These are phyloP conservation scores for Naganishia randhawae DNA, from an alignment of 768 basidiomycete species.

Conservation along the genomic window DNA sequence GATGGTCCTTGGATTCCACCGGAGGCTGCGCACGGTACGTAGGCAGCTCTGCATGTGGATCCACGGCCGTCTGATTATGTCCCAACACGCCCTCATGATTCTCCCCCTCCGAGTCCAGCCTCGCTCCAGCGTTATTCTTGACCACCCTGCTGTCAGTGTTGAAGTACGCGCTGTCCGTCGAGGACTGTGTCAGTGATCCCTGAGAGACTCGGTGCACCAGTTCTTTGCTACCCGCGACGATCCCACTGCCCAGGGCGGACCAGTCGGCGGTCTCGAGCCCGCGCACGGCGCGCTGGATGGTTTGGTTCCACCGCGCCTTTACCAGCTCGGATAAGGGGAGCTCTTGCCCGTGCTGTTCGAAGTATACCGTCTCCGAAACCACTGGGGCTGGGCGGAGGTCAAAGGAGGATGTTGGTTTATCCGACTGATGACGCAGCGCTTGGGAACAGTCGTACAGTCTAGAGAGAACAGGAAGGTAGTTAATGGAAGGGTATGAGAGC, in stretches of 20 bases:
- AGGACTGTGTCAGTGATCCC: background rate
- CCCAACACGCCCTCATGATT: constrained; percentile 12
- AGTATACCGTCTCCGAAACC: constrained; percentile 5
- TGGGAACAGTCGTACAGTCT: constrained; percentile 1
- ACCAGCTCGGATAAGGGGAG: constrained; percentile 6
- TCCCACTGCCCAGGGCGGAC: constrained; percentile 5
- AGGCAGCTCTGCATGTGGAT: constrained; percentile 5
- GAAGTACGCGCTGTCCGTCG: background rate
- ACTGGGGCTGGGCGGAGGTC: constrained; percentile 5
- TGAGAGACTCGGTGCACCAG: constrained; percentile 14
- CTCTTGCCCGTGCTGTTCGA: background rate
- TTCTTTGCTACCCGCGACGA: constrained; percentile 8
- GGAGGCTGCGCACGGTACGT: constrained; percentile 11
- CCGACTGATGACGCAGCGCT: background rate
- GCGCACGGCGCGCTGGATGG: constrained; percentile 6
- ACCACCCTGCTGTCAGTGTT: constrained; percentile 17
- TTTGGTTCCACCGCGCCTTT: constrained; percentile 15
- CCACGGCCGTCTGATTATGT: constrained; percentile 1
- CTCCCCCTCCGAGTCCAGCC: background rate
- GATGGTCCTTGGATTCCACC: constrained; percentile 19
- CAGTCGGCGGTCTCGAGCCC: constrained; percentile 1
- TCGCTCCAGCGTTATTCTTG: constrained; percentile 11
- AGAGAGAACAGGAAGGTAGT: background rate
- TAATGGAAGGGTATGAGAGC: background rate
- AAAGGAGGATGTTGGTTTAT: constrained; percentile 5